Percentiles rank a stretch among this genome's conserved stretches.
Evolutionary conservation across 2,329 filamentous ascomycete genomes (phyloP).

Genomic region (Cordyceps militaris): DNA sequence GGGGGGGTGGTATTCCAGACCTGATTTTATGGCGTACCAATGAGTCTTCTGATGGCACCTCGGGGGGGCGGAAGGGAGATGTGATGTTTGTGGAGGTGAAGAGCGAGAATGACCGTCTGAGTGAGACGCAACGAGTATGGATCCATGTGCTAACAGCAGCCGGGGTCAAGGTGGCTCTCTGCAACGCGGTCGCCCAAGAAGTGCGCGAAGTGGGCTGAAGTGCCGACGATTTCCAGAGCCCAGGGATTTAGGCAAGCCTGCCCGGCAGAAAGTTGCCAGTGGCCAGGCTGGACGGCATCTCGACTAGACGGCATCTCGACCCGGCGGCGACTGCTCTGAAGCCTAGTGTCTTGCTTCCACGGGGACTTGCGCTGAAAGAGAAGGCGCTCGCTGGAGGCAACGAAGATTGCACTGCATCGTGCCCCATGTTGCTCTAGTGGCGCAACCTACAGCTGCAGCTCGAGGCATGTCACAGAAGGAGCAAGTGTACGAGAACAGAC

Average conservation of each 20-base stretch:
- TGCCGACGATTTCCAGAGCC: neutral
- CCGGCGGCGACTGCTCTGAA: neutral
- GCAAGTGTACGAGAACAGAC: neutral
- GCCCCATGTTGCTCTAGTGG: neutral
- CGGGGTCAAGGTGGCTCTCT: slow-evolving; percentile 79
- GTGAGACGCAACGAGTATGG: slow-evolving; percentile 94
- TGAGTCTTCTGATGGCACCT: slow-evolving; percentile 20
- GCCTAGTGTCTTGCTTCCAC: neutral
- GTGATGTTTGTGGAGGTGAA: slow-evolving; percentile 77
- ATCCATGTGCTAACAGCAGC: slow-evolving; percentile 86
- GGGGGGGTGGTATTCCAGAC: slow-evolving; percentile 86
- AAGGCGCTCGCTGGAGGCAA: neutral
- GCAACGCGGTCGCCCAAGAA: slow-evolving; percentile 52
- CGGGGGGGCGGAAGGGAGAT: slow-evolving; percentile 35
- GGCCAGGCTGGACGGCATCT: neutral
- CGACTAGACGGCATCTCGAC: neutral
- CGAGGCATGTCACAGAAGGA: neutral
- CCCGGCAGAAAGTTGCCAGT: neutral
- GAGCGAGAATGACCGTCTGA: slow-evolving; percentile 83
- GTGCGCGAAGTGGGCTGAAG: slow-evolving; percentile 35
- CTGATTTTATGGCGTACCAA: slow-evolving; percentile 72
- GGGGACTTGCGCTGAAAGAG: neutral
- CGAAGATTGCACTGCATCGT: neutral
- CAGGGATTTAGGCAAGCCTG: neutral
- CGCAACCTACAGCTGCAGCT: neutral